A percentile compares a stretch with the other conserved stretches of the same genome.
phyloP scores from a whole-genome alignment of 352 stramenopile species.

The Phytophthora foliorum region DNA sequence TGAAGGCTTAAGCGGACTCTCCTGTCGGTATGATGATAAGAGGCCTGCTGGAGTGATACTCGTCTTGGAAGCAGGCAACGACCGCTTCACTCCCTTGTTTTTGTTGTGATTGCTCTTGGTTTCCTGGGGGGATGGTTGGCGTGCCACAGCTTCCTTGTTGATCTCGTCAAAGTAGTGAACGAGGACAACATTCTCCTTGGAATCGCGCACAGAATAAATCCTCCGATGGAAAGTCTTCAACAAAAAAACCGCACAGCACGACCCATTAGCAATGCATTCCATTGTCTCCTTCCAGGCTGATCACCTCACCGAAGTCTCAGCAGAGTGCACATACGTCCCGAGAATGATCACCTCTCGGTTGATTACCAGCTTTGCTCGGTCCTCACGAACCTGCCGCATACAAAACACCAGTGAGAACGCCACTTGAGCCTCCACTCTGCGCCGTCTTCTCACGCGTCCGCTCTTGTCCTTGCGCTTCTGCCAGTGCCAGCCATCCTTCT shows the following conservation, averaged over 20 bases:
- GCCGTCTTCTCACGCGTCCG: constrained; percentile 50
- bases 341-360: constrained; percentile 86
- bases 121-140: constrained; percentile 4
- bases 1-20: constrained; percentile 11
- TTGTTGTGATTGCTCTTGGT: constrained; percentile 8
- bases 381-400: constrained; percentile 67
- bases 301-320: constrained; percentile 59
- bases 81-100: constrained; percentile 50
- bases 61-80: constrained; percentile 29
- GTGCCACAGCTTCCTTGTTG: constrained; percentile 47
- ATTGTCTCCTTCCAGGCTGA: neutral
- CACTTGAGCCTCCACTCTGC: neutral
- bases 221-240: constrained; percentile 83
- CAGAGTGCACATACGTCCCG: constrained; percentile 87
- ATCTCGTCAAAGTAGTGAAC: constrained; percentile 90
- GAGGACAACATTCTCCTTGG: constrained; percentile 75
- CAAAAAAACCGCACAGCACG: neutral
- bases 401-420: neutral
- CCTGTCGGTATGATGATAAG: constrained; percentile 18
- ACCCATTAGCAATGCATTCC: neutral
- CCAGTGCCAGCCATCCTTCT: constrained; percentile 89
- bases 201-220: constrained; percentile 84
- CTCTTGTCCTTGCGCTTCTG: constrained; percentile 90
- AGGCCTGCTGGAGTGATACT: neutral
- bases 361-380: constrained; percentile 87